Evolutionary conservation across 441 rosid genomes (phyloP), one percentile per base, ranked within the genome.

Genomic region (Gossypium aridum): DNA sequence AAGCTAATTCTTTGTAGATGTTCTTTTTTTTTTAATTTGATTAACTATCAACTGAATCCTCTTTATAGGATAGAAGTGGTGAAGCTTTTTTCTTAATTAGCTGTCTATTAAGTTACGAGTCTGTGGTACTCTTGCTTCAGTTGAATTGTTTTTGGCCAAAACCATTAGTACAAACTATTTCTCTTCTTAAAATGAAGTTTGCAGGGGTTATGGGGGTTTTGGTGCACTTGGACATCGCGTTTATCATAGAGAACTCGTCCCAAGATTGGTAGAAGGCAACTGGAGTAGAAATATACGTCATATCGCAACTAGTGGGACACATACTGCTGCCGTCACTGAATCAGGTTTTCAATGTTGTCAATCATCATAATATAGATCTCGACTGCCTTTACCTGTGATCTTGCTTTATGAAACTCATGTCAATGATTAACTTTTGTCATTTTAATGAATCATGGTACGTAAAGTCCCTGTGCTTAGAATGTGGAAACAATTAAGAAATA

Each of bases 181-280:
- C 64, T 77, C 71, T 76, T 39, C 59, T 76, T 80, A 78, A 79
- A 80, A 80, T 83, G 84, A 87, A 90, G 92, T 78, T 78, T 83
- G 68, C 87, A 92, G 98, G 98, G 98, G 98, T 34, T 92, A 92
- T 85, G 98, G 97, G 25, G 97, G 98, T 55, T 92, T 94, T 84
- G 97, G 97, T 76, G 97, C 97, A 2, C 88, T 93, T 71, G 97
- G 99, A 2, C 99, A 95, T 81, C 80, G 83, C 34, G 98, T 95
- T 80, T 93, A 91, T 84, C 87, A 84, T 49, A 85, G 96, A 80
- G 99, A 95, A 80, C 82, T 91, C n/a, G 75, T 91, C 8, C 99
- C 97, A 61, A 88, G 92, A 86, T 80, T 91, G 84, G 98, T 95
- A 25, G 87, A 93, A 67, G 90, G 91, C n/a, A 55, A 77, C 73